Evolutionary conservation across 495 filamentous ascomycete species (phyloP).

Genomic region (Penicillium maclennaniae): DNA sequence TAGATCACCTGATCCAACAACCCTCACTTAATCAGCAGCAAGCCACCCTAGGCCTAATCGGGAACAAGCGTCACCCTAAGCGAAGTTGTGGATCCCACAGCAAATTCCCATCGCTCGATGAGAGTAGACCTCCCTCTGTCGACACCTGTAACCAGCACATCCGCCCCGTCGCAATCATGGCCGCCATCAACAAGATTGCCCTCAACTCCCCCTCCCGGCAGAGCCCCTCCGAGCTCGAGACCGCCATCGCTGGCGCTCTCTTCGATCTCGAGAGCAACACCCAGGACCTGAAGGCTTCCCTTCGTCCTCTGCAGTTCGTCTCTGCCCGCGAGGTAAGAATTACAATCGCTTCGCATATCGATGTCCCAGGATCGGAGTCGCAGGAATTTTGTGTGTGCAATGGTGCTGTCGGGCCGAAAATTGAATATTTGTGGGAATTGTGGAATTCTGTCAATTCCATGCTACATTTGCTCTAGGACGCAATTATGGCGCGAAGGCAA

Average conservation of each 20-base stretch:
- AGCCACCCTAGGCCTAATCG: slow-evolving; percentile 21
- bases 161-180: slow-evolving; percentile 49
- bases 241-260: slow-evolving; percentile 86
- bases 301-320: slow-evolving; percentile 95
- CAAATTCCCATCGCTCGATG: slow-evolving; percentile 35
- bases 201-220: slow-evolving; percentile 89
- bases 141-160: slow-evolving; percentile 36
- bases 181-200: slow-evolving; percentile 95
- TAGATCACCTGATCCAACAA: slow-evolving; percentile 5
- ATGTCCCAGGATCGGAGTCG: slow-evolving; percentile 12
- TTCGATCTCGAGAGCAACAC: slow-evolving; percentile 98
- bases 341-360: slow-evolving; percentile 14
- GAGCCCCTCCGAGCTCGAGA: slow-evolving; percentile 93
- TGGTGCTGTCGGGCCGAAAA: slow-evolving; percentile 13
- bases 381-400: slow-evolving; percentile 13
- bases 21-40: slow-evolving; percentile 21
- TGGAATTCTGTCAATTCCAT: slow-evolving; percentile 7
- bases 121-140: slow-evolving; percentile 35
- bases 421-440: slow-evolving; percentile 8
- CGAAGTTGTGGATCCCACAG: slow-evolving; percentile 42
- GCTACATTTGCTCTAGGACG: not conserved
- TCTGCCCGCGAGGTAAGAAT: slow-evolving; percentile 95
- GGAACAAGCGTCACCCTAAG: slow-evolving; percentile 38
- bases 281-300: slow-evolving; percentile 85
- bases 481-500: not conserved